phyloP scores from a whole-genome alignment of 2,329 filamentous ascomycete genomes.

The Xylariaceae sp. region DNA sequence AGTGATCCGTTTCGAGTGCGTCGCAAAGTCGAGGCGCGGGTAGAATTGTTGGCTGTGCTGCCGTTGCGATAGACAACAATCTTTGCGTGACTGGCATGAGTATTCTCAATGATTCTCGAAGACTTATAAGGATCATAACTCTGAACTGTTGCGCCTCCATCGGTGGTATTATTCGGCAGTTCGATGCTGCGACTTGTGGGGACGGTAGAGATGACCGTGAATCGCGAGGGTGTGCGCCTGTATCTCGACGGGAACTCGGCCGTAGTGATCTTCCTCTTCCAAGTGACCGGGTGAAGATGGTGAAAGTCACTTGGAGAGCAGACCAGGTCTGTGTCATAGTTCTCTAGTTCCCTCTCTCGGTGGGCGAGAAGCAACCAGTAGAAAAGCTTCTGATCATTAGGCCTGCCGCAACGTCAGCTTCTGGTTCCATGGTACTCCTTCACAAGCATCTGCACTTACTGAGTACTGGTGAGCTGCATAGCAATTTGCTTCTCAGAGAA shows the following conservation, averaged over 20 bases:
- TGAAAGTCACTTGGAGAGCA: slow-evolving; percentile 91
- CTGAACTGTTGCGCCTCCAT: slow-evolving; percentile 42
- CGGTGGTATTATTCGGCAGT: slow-evolving; percentile 30
- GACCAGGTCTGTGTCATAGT: slow-evolving; percentile 74
- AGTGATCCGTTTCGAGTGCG: slow-evolving; percentile 35
- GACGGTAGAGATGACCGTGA: slow-evolving; percentile 60
- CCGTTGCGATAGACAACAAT: slow-evolving; percentile 61
- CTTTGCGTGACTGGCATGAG: slow-evolving; percentile 57
- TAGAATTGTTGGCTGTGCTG: slow-evolving; percentile 29
- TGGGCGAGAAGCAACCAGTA: slow-evolving; percentile 82
- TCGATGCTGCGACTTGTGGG: slow-evolving; percentile 44
- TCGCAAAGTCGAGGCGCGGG: slow-evolving; percentile 24
- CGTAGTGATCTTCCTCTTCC: slow-evolving; percentile 58
- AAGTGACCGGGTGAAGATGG: slow-evolving; percentile 57
- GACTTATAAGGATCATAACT: slow-evolving; percentile 85
- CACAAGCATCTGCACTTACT: slow-evolving; percentile 44
- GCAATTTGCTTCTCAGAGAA: slow-evolving; percentile 68
- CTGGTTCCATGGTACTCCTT: not conserved
- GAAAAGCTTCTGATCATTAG: slow-evolving; percentile 89
- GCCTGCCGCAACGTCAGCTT: slow-evolving; percentile 43
- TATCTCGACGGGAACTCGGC: slow-evolving; percentile 50
- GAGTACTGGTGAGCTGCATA: slow-evolving; percentile 58
- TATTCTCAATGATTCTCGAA: slow-evolving; percentile 47
- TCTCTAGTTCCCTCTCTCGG: slow-evolving; percentile 76
- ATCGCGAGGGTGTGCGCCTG: slow-evolving; percentile 52